Conservation (phyloP, 2,329 filamentous ascomycete species). For the Fusarium xyrophilum region DNA sequence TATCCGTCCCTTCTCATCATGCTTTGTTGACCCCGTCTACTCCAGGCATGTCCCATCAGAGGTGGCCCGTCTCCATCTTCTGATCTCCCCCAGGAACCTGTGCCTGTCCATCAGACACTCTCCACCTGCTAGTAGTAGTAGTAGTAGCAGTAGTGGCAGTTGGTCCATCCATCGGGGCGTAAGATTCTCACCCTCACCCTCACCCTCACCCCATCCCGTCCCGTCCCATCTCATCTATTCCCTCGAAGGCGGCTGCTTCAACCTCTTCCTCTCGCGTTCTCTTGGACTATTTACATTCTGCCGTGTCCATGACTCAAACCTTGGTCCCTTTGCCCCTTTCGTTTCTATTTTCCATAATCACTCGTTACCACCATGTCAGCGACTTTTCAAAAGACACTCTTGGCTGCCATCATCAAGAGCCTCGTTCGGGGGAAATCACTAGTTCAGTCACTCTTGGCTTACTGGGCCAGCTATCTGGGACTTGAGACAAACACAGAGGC, state of each 20-base stretch:
- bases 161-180: constrained; percentile 26
- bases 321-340: constrained; percentile 4
- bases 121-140: constrained; percentile 29
- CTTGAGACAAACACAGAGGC: constrained; percentile 42
- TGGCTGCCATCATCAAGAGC: constrained; percentile 63
- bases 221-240: constrained; percentile 10
- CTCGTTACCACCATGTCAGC: constrained; percentile 63
- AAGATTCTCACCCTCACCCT: constrained; percentile 36
- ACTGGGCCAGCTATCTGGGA: constrained; percentile 56
- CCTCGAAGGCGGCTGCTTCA: constrained; percentile 19
- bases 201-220: constrained; percentile 23
- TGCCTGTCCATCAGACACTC: constrained; percentile 35
- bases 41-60: constrained; percentile 33
- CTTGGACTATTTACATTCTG: constrained; percentile 39
- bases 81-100: constrained; percentile 27
- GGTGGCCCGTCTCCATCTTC: constrained; percentile 23
- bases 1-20: constrained; percentile 1
- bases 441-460: constrained; percentile 62
- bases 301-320: constrained; percentile 31
- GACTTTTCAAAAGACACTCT: constrained; percentile 60
- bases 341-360: constrained; percentile 45
- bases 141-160: constrained; percentile 30
- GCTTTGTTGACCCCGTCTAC: constrained; percentile 11
- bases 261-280: constrained; percentile 9
- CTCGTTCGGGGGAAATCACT: constrained; percentile 66